A percentile compares a stretch with the other conserved stretches of the same genome.
Conservation (phyloP, 495 filamentous ascomycete genomes). For the Lasiosphaeria ovina region DNA sequence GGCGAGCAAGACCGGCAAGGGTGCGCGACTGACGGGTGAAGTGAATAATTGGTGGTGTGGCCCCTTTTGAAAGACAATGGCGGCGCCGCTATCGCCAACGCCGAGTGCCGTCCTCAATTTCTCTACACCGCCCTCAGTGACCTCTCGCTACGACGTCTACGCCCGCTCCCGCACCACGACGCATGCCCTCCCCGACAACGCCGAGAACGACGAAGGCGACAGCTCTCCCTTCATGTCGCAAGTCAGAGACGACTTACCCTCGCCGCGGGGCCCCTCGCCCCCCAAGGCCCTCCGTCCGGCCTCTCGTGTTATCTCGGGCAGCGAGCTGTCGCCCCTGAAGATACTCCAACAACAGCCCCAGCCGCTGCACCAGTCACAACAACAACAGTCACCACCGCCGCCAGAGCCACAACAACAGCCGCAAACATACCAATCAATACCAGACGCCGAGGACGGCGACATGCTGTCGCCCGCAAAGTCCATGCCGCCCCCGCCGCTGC, state of each 20-base stretch:
- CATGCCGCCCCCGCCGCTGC: constrained; percentile 29
- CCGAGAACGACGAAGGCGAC: constrained; percentile 25
- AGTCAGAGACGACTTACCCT: constrained; percentile 23
- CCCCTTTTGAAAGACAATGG: constrained; percentile 3
- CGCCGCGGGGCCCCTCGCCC: constrained; percentile 30
- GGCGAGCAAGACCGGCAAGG: too few relatives aligned
- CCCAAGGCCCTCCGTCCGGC: constrained; percentile 39
- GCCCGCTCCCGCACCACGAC: constrained; percentile 12
- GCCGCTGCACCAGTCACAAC: constrained; percentile 17
- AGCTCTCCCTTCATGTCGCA: constrained; percentile 32
- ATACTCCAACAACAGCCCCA: constrained; percentile 38
- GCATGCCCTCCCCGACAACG: constrained; percentile 9
- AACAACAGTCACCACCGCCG: constrained; percentile 5
- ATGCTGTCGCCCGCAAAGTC: constrained; percentile 17
- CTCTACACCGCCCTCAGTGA: constrained; percentile 29
- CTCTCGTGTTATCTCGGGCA: constrained; percentile 47
- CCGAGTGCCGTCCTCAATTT: constrained; percentile 37
- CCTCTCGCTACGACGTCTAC: constrained; percentile 25
- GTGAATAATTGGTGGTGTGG: not conserved
- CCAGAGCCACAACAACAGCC: constrained; percentile 6
- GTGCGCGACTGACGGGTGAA: too few relatives aligned
- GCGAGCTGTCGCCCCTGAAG: constrained; percentile 49
- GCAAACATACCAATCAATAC: not conserved
- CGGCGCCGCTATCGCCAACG: constrained; percentile 38
- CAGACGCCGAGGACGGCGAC: constrained; percentile 18